Evolutionary conservation across 2,329 filamentous ascomycete species (phyloP).

Genomic region (Neodidymelliopsis sp.): DNA sequence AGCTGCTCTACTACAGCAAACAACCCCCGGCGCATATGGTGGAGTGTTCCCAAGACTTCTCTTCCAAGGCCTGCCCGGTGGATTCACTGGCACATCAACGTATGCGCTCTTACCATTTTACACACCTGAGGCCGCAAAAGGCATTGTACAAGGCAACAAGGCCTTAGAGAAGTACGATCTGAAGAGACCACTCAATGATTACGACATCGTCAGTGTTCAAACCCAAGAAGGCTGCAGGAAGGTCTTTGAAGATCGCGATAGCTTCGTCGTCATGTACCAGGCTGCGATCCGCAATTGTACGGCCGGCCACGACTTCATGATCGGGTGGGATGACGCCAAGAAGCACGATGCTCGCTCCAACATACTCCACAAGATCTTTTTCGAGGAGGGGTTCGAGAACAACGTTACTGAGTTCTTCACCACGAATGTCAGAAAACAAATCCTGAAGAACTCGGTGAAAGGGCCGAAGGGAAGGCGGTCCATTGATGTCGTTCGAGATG

Average conservation of each 20-base stretch:
- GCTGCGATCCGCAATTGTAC: conserved; percentile 71
- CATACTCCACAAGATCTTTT: conserved; percentile 61
- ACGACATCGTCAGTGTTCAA: conserved; percentile 56
- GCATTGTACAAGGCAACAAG: conserved; percentile 57
- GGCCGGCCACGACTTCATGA: conserved; percentile 63
- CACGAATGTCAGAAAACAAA: conserved; percentile 53
- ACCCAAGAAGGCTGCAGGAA: conserved; percentile 60
- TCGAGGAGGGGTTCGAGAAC: conserved; percentile 67
- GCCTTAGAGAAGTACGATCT: conserved; percentile 57
- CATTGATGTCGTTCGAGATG: conserved; percentile 67
- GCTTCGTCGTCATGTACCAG: conserved; percentile 56
- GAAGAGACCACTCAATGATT: conserved; percentile 51
- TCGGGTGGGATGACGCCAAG: conserved; percentile 51
- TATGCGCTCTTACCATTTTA: conserved; percentile 61
- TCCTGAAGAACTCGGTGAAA: conserved; percentile 55
- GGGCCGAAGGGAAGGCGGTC: conserved; percentile 55
- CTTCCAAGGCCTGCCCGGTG: conserved; percentile 57
- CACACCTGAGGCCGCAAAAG: conserved; percentile 57
- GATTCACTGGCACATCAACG: conserved; percentile 58
- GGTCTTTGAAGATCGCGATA: conserved; percentile 59
- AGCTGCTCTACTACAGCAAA: conserved; percentile 52
- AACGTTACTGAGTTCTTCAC: conserved; percentile 71
- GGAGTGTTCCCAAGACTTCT: conserved; percentile 54
- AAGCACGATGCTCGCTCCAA: conserved; percentile 49
- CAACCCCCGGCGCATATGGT: conserved; percentile 54